A percentile compares a stretch with the other conserved stretches of the same genome.
Conservation (phyloP, 2,329 filamentous ascomycete species). For the Monosporascus sp. region DNA sequence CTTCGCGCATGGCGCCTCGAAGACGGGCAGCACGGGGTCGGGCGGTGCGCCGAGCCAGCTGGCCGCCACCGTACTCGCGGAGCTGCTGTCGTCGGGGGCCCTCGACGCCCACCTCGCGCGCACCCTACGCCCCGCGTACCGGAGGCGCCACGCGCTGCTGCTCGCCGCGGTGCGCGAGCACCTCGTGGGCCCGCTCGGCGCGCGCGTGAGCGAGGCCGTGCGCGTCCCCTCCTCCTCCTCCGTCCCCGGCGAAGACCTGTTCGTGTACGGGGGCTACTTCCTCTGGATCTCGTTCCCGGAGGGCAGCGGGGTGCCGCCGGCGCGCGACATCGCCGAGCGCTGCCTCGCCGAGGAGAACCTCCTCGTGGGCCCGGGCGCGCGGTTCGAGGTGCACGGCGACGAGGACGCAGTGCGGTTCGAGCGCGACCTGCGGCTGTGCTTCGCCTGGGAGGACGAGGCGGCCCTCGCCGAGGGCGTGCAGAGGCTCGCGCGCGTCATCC, state of each 20-base stretch:
- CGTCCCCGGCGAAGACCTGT: slow-evolving; percentile 24
- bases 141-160: slow-evolving; percentile 45
- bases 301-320: slow-evolving; percentile 37
- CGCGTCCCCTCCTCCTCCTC: background rate
- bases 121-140: slow-evolving; percentile 40
- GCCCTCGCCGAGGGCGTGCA: slow-evolving; percentile 62
- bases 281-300: slow-evolving; percentile 68
- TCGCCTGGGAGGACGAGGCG: slow-evolving; percentile 66
- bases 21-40: slow-evolving; percentile 49
- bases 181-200: slow-evolving; percentile 56
- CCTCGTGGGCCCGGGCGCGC: slow-evolving; percentile 60
- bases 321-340: slow-evolving; percentile 49
- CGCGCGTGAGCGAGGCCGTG: slow-evolving; percentile 34
- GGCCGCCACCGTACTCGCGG: slow-evolving; percentile 45
- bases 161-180: slow-evolving; percentile 53
- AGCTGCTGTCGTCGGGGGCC: slow-evolving; percentile 40
- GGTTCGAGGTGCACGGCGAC: slow-evolving; percentile 65
- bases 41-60: slow-evolving; percentile 56
- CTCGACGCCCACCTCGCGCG: slow-evolving; percentile 40
- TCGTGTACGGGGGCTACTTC: slow-evolving; percentile 76
- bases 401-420: slow-evolving; percentile 50
- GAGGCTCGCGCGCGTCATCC: slow-evolving; percentile 50
- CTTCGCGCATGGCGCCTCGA: slow-evolving; percentile 46
- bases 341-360: slow-evolving; percentile 61
- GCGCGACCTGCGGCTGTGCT: slow-evolving; percentile 60